Evolutionary conservation across 768 basidiomycete genomes (phyloP).

Genomic region (Fistulinella prunicolor): DNA sequence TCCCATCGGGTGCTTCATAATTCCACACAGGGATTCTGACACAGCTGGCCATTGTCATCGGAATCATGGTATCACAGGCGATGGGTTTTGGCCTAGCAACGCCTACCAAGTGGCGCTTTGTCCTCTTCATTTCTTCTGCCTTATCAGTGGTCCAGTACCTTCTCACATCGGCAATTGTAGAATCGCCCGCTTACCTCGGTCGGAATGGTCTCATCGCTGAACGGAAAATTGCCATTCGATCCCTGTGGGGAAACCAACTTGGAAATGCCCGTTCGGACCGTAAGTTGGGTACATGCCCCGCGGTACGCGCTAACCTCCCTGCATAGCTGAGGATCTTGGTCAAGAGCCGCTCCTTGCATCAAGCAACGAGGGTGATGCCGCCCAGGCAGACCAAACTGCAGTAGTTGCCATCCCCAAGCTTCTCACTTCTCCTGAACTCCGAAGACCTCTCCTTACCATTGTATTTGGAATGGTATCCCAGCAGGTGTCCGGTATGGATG

Average conservation of each 20-base stretch:
- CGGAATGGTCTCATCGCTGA: slow-evolving; percentile 48
- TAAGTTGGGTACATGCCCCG: slow-evolving; percentile 13
- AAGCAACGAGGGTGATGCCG: slow-evolving; percentile 13
- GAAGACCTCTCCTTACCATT: slow-evolving; percentile 61
- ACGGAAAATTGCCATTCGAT: slow-evolving; percentile 41
- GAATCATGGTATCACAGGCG: slow-evolving; percentile 82
- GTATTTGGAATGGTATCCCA: slow-evolving; percentile 73
- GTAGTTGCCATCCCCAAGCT: slow-evolving; percentile 53
- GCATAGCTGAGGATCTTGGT: slow-evolving; percentile 24
- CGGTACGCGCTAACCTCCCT: slow-evolving; percentile 1
- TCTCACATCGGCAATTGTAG: slow-evolving; percentile 51
- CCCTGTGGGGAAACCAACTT: slow-evolving; percentile 51
- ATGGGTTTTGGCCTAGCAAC: slow-evolving; percentile 71
- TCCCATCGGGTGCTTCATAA: background rate
- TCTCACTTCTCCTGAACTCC: slow-evolving; percentile 49
- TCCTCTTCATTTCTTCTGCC: slow-evolving; percentile 58
- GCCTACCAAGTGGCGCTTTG: slow-evolving; percentile 65
- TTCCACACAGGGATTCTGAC: slow-evolving; percentile 63
- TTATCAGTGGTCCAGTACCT: slow-evolving; percentile 59
- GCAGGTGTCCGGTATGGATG: slow-evolving; percentile 64
- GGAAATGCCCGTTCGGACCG: slow-evolving; percentile 25
- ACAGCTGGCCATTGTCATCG: slow-evolving; percentile 79
- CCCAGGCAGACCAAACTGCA: slow-evolving; percentile 23
- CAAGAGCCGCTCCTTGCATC: slow-evolving; percentile 27
- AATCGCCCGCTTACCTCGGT: slow-evolving; percentile 70